Percentiles rank a stretch among this genome's conserved stretches.
phyloP scores from a whole-genome alignment of 2,329 filamentous ascomycete genomes.

The Dothiorella sarmentorum region DNA sequence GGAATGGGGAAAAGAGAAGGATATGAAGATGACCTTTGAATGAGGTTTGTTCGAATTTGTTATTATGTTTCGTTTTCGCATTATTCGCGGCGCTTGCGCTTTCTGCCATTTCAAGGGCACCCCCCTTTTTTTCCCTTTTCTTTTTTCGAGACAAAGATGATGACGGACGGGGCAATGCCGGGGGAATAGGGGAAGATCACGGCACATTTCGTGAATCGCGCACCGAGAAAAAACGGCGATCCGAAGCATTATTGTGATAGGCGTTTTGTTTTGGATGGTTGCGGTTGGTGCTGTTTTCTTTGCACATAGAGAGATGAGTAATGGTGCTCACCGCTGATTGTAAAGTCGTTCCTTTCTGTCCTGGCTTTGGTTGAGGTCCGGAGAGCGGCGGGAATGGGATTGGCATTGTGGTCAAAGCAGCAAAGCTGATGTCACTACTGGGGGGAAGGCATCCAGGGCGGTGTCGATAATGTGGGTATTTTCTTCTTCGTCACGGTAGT shows the following conservation, averaged over 20 bases:
- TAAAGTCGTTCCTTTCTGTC: not conserved
- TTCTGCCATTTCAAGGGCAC: not conserved
- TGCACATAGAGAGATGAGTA: constrained; percentile 3
- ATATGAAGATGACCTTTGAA: constrained; percentile 49
- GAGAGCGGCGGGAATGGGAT: too few relatives aligned
- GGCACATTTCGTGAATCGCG: not conserved
- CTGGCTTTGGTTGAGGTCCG: too few relatives aligned
- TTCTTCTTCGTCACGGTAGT: not conserved
- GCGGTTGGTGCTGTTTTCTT: not conserved
- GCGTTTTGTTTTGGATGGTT: constrained; percentile 2
- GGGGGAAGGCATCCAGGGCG: not conserved
- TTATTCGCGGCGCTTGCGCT: not conserved
- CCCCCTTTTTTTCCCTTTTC: not conserved
- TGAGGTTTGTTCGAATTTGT: constrained; percentile 22
- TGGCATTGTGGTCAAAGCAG: not conserved
- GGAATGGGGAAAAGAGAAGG: constrained; percentile 45
- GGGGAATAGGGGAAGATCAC: not conserved
- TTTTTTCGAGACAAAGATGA: not conserved
- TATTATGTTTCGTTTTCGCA: not conserved
- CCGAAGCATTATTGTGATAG: constrained; percentile 6
- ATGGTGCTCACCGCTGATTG: not conserved
- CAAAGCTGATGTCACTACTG: not conserved
- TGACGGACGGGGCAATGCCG: not conserved
- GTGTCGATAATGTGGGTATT: not conserved
- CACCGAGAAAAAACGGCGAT: not conserved